Conservation (phyloP, 169 alveolate species). For the Plasmodium gallinaceum region DNA sequence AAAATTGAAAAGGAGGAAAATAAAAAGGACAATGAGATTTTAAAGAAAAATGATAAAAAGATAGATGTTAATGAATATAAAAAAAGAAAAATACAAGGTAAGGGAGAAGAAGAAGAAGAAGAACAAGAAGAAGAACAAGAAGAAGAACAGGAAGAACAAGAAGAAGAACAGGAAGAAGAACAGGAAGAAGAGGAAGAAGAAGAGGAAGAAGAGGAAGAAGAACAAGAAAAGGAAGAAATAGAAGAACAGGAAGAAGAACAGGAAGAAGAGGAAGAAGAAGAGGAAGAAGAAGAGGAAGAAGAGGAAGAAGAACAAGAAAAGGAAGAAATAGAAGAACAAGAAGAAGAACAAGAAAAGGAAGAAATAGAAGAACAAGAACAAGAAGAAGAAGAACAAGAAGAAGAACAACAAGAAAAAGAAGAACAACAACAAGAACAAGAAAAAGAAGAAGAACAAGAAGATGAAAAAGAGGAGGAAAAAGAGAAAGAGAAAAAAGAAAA, state of each 20-base stretch:
- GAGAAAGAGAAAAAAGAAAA: background rate
- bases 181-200: too few relatives aligned
- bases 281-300: conserved; percentile 1
- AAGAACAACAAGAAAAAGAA: background rate
- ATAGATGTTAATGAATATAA: too few relatives aligned
- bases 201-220: too few relatives aligned
- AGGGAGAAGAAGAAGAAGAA: too few relatives aligned
- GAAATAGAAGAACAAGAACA: background rate
- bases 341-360: background rate
- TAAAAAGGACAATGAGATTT: background rate
- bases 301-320: background rate
- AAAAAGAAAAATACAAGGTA: too few relatives aligned
- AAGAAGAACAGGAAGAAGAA: too few relatives aligned
- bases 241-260: background rate
- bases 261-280: background rate
- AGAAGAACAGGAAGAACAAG: too few relatives aligned
- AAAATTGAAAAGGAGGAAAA: conserved; percentile 11
- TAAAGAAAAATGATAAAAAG: background rate
- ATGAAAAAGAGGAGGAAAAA: background rate
- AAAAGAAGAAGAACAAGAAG: background rate
- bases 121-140: too few relatives aligned
- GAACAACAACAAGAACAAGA: background rate
- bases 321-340: background rate
- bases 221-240: too few relatives aligned
- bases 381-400: conserved; percentile 3